Evolutionary conservation across 176 grass and related monocot species (phyloP), one percentile per base, ranked within the genome.

Genomic region (Hordeum marinum): DNA sequence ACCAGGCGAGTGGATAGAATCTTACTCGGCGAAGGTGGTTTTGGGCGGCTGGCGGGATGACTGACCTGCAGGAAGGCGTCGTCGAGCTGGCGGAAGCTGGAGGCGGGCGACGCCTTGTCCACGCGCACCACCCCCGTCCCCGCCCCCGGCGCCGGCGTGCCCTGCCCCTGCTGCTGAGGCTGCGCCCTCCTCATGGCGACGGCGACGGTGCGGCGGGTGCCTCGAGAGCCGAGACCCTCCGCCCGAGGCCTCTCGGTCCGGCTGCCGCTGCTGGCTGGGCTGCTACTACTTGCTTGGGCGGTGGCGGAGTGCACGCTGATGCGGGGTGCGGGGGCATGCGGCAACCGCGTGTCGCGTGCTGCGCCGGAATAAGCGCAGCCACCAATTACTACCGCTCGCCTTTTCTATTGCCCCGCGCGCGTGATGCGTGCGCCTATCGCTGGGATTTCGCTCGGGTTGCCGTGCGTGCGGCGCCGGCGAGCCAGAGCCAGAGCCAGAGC

Each of bases 51-150:
- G n/a, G n/a, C n/a, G n/a, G n/a, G n/a, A 32, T 6, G 34, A 9
- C 66, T 72, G 64, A 97, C 95, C 92, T 97, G 95, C 48, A 97
- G 88, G 86, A 94, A 97, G 81, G 85, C 95, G 81, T 94, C 92
- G 63, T 97, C 95, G 85, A 94, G 95, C 89, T 97, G 89, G 80
- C 95, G 92, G 88, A 97, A 97, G 82, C 82, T 90, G 82, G 92
- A 91, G 25, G 85, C 90, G 24, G 88, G 91, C 63, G 95, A 94
- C 20, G 88, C 86, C 80, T 87, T 50, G 64, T 87, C 89, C 61
- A 97, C 88, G 67, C 65, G 80, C 84, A 97, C 89, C 86, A 67
- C 87, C 42, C 37, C 63, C 70, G 83, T 67, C 15, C 55, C 76
- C 63, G 54, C 82, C 42, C 37, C 63, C 76, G 83, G 77, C 15